phyloP scores from a whole-genome alignment of 805 yeast genomes.

The Wickerhamiella musiphila region DNA sequence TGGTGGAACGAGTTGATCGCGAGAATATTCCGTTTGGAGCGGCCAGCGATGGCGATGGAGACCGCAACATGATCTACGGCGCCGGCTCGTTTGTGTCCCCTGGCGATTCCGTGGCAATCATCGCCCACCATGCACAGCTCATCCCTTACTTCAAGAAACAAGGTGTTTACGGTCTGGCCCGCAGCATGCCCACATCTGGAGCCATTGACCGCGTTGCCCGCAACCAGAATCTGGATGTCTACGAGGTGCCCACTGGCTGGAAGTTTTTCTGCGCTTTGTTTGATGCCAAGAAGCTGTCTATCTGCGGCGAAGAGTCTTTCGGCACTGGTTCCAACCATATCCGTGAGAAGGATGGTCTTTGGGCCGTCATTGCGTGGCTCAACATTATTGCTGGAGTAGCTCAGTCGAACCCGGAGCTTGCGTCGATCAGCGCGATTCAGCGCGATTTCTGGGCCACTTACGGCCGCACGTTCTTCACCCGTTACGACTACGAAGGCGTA shows the following conservation, averaged over 20 bases:
- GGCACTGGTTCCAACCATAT: slow-evolving; percentile 97
- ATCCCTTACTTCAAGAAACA: slow-evolving; percentile 82
- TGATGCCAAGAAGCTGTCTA: slow-evolving; percentile 81
- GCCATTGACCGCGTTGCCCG: slow-evolving; percentile 87
- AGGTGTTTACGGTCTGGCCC: slow-evolving; percentile 84
- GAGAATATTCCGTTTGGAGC: slow-evolving; percentile 86
- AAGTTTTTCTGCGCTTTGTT: slow-evolving; percentile 91
- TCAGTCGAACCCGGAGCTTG: slow-evolving; percentile 36
- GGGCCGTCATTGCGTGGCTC: slow-evolving; percentile 97
- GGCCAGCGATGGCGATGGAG: slow-evolving; percentile 99
- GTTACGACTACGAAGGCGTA: slow-evolving; percentile 85
- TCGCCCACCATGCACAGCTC: slow-evolving; percentile 74
- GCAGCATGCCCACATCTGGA: slow-evolving; percentile 94
- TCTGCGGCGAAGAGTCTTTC: slow-evolving; percentile 95
- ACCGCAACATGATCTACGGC: slow-evolving; percentile 96
- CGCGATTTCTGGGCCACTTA: slow-evolving; percentile 73
- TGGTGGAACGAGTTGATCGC: slow-evolving; percentile 72
- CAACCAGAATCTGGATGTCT: slow-evolving; percentile 50
- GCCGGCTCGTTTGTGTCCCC: slow-evolving; percentile 90
- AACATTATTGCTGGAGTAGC: slow-evolving; percentile 80
- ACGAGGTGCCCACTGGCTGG: slow-evolving; percentile 99
- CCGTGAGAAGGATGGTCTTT: slow-evolving; percentile 92
- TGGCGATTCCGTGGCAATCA: slow-evolving; percentile 95
- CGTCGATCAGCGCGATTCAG: slow-evolving; percentile 68
- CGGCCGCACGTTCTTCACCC: slow-evolving; percentile 93